A percentile compares a stretch with the other conserved stretches of the same genome.
Conservation (phyloP, 345 rosid species). For the Syzygium jambos region DNA sequence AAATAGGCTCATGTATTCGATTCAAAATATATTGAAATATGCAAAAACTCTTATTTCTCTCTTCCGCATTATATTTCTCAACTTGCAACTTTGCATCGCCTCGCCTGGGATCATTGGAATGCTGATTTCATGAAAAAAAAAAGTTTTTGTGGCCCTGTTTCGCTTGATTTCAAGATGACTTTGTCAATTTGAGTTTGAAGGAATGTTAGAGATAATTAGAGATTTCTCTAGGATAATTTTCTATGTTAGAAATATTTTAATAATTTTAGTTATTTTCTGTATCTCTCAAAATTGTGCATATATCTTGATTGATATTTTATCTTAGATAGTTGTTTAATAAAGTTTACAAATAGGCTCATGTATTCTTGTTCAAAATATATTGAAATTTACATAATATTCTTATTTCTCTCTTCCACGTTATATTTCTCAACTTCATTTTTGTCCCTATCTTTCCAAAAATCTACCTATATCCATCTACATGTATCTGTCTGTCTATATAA, state of each 20-base stretch:
- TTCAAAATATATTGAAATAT: not conserved
- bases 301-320: not conserved
- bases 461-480: not conserved
- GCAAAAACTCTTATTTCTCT: not conserved
- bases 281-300: not conserved
- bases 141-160: not conserved
- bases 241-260: no score
- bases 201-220: no score
- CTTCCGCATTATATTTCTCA: not conserved
- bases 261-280: fast-evolving
- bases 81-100: not conserved
- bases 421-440: not conserved
- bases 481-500: not conserved
- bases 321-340: no score
- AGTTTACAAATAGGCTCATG: not conserved
- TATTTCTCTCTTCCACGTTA: not conserved
- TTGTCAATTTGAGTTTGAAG: not conserved
- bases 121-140: not conserved
- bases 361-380: not conserved
- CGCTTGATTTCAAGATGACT: not conserved
- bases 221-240: not conserved
- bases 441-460: not conserved
- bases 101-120: not conserved
- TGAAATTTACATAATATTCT: not conserved
- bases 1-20: no score